These are phyloP conservation scores for Austroboletus niveus DNA, from an alignment of 1,284 basidiomycete species.

Conservation along the genomic window DNA sequence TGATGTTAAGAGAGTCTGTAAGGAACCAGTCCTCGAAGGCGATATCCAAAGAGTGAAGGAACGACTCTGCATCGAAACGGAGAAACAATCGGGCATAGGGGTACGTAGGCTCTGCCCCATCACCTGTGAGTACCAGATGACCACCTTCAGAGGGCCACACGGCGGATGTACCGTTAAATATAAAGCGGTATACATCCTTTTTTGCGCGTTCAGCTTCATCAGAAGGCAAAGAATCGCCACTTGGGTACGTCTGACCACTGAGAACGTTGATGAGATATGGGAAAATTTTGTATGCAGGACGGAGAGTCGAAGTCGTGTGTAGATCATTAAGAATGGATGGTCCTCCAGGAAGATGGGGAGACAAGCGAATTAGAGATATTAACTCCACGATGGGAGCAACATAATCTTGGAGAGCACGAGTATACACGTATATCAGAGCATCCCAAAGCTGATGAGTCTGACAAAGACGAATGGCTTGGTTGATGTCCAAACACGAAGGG, in stretches of 20 bases:
- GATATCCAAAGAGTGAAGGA: conserved; percentile 91
- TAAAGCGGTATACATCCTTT: conserved; percentile 71
- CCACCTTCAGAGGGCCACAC: conserved; percentile 81
- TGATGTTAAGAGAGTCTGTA: conserved; percentile 66
- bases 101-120: conserved; percentile 74
- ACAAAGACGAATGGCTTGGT: conserved; percentile 89
- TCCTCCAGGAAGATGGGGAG: conserved; percentile 32
- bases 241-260: conserved; percentile 88
- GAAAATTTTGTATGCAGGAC: conserved; percentile 90
- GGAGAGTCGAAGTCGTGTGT: conserved; percentile 37
- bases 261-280: conserved; percentile 87
- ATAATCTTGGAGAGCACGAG: conserved; percentile 84
- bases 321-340: conserved; percentile 7
- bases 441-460: conserved; percentile 85
- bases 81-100: conserved; percentile 87
- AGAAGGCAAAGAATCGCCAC: conserved; percentile 63
- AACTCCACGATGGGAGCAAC: conserved; percentile 88
- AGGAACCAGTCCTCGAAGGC: conserved; percentile 94
- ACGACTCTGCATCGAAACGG: conserved; percentile 90
- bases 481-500: conserved; percentile 87
- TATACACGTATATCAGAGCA: conserved; percentile 94
- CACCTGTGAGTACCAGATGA: conserved; percentile 69
- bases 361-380: conserved; percentile 73
- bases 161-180: conserved; percentile 81
- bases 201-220: conserved; percentile 65